Conservation (phyloP, 441 rosid species). For the Erodium trifolium region DNA sequence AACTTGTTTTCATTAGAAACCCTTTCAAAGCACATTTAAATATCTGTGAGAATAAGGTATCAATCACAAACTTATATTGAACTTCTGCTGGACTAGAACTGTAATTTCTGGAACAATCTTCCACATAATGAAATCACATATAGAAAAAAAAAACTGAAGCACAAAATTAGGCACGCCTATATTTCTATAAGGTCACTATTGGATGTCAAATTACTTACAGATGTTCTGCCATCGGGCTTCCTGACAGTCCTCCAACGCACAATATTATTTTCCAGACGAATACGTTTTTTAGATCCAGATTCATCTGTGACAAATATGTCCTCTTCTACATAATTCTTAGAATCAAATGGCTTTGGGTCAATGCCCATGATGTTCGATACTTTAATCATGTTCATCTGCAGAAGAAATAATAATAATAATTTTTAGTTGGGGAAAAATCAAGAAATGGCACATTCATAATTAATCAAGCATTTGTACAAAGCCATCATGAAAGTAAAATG, state of each 20-base stretch:
- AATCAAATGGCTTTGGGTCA: slow-evolving; percentile 83
- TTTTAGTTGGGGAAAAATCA: too few species aligned
- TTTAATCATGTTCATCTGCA: slow-evolving; percentile 87
- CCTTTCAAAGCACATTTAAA: not conserved
- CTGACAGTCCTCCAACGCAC: slow-evolving; percentile 79
- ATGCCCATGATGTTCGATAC: slow-evolving; percentile 97
- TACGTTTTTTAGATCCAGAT: slow-evolving; percentile 65
- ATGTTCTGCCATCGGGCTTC: slow-evolving; percentile 52
- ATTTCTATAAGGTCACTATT: not conserved
- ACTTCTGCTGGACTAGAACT: not conserved
- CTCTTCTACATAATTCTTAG: slow-evolving; percentile 88
- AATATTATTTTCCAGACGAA: slow-evolving; percentile 85
- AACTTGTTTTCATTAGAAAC: not conserved
- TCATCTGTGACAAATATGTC: slow-evolving; percentile 80
- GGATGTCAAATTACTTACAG: slow-evolving; percentile 47
- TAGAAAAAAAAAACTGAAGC: not conserved
- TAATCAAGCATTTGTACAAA: not conserved
- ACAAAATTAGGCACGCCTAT: not conserved
- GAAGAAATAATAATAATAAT: too few species aligned
- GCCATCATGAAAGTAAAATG: not conserved
- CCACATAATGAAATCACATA: not conserved
- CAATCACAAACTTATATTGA: not conserved
- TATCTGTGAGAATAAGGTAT: not conserved
- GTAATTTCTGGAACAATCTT: not conserved
- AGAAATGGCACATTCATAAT: not conserved